A percentile compares a stretch with the other conserved stretches of the same genome.
Evolutionary conservation across 106 monocot genomes (phyloP).

Genomic region (Posidonia australis): DNA sequence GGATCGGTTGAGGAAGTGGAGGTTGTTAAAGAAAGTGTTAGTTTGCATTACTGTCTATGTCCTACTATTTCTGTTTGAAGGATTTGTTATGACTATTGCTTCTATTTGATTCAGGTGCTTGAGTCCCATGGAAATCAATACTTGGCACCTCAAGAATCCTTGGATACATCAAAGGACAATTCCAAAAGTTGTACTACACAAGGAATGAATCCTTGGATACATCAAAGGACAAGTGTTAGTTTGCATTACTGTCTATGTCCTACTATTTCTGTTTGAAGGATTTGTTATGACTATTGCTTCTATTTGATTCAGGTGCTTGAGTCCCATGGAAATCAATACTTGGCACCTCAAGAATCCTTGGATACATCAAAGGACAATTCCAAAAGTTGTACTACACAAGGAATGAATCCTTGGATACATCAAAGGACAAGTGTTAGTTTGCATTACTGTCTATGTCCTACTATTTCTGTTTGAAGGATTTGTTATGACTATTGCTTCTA

Average conservation of each 20-base stretch:
- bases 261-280: neutral
- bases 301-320: slow-evolving; percentile 37
- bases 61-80: neutral
- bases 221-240: neutral
- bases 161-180: slow-evolving; percentile 15
- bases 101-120: slow-evolving; percentile 29
- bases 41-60: neutral
- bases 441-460: neutral
- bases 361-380: slow-evolving; percentile 21
- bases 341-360: slow-evolving; percentile 17
- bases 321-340: slow-evolving; percentile 18
- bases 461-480: neutral
- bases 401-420: too few species aligned
- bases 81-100: neutral
- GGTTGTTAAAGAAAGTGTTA: slow-evolving; percentile 13
- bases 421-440: neutral
- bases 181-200: slow-evolving; percentile 19
- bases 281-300: neutral
- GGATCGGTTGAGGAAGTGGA: slow-evolving; percentile 26
- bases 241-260: neutral
- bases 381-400: slow-evolving; percentile 13
- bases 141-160: slow-evolving; percentile 17
- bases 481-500: slow-evolving; percentile 3
- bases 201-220: too few species aligned
- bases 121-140: slow-evolving; percentile 27